These are phyloP conservation scores for Steccherinum ochraceum DNA, from an alignment of 768 basidiomycete genomes.

Conservation along the genomic window DNA sequence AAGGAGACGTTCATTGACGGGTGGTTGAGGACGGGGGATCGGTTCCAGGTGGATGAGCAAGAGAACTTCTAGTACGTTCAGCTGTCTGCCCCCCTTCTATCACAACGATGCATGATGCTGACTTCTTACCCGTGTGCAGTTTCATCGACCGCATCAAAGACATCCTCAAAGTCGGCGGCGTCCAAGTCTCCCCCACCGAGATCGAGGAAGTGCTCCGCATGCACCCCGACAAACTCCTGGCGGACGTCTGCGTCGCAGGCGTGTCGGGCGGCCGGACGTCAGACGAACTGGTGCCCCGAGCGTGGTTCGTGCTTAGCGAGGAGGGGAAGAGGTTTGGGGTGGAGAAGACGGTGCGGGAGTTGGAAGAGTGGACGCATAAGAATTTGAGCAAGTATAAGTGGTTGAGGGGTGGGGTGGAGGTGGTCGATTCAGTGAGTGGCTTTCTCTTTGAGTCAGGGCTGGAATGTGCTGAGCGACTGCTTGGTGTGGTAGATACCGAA, in stretches of 20 bases:
- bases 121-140: conserved; percentile 26
- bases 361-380: conserved; percentile 57
- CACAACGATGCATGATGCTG: background rate
- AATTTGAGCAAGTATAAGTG: conserved; percentile 72
- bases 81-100: background rate
- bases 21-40: conserved; percentile 75
- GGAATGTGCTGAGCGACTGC: too few species aligned
- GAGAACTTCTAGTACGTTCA: conserved; percentile 58
- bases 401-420: conserved; percentile 64
- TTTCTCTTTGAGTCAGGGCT: too few species aligned
- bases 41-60: conserved; percentile 52
- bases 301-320: conserved; percentile 67
- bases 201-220: conserved; percentile 61
- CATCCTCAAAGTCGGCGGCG: conserved; percentile 73
- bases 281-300: conserved; percentile 71
- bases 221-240: conserved; percentile 55
- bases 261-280: conserved; percentile 63
- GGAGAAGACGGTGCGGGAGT: conserved; percentile 31
- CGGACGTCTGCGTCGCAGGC: conserved; percentile 67
- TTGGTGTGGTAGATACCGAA: conserved; percentile 54
- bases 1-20: conserved; percentile 58
- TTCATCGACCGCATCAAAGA: conserved; percentile 81
- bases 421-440: conserved; percentile 55
- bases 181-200: conserved; percentile 76
- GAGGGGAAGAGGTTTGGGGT: conserved; percentile 46